Conservation (phyloP, 805 yeast species). For the Ascoidea rubescens region DNA sequence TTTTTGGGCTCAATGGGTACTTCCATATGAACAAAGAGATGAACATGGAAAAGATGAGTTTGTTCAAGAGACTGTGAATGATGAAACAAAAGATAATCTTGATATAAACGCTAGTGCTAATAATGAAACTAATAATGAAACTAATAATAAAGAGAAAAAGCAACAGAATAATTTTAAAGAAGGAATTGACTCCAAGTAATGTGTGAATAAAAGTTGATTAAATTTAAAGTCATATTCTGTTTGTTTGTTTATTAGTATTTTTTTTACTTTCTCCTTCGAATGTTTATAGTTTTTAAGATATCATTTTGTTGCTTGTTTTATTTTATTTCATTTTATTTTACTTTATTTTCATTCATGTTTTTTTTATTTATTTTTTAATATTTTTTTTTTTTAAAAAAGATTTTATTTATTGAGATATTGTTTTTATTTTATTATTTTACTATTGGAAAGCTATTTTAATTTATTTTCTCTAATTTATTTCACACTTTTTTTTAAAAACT, state of each 20-base stretch:
- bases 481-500: no score
- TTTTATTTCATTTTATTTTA: background rate
- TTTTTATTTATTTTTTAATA: background rate
- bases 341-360: background rate
- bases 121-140: background rate
- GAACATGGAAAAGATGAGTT: conserved; percentile 4
- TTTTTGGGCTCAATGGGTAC: conserved; percentile 55
- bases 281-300: background rate
- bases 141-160: background rate
- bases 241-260: background rate
- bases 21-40: conserved; percentile 15
- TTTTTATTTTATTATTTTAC: no score
- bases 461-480: no score
- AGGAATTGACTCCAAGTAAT: no score
- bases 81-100: background rate
- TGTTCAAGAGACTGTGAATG: background rate
- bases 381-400: background rate
- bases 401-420: no score
- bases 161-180: no score
- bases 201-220: background rate
- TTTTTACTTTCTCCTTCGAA: background rate
- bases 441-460: no score
- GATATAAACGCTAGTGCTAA: background rate
- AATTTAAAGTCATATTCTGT: background rate
- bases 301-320: background rate